Percentiles rank a stretch among this genome's conserved stretches.
Evolutionary conservation across 176 grass and related monocot genomes (phyloP).

Genomic region (Zizania latifolia): DNA sequence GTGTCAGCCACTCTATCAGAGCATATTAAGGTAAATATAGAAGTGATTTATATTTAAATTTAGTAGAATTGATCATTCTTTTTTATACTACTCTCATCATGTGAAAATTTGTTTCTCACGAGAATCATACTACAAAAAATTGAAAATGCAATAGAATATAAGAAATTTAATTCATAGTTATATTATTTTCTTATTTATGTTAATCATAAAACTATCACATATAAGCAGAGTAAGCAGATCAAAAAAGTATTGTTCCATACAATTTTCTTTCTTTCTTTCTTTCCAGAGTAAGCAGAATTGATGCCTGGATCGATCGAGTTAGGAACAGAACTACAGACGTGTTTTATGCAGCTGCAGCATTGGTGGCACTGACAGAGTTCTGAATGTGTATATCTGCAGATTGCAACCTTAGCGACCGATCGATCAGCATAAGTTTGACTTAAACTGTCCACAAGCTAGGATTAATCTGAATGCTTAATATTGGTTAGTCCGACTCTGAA

Average conservation of each 20-base stretch:
- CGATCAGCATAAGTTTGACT: background rate
- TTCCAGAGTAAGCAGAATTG: background rate
- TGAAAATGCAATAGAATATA: too few relatives aligned
- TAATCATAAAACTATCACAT: too few relatives aligned
- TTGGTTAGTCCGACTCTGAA: background rate
- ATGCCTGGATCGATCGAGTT: background rate
- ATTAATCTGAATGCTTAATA: background rate
- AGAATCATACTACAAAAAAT: too few relatives aligned
- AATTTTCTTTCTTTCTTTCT: background rate
- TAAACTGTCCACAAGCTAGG: background rate
- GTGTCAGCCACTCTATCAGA: slow-evolving; percentile 3
- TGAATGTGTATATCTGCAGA: background rate
- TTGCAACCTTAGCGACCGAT: background rate
- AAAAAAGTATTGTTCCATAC: too few relatives aligned
- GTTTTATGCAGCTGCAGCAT: background rate
- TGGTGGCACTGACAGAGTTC: background rate
- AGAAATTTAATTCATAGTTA: too few relatives aligned
- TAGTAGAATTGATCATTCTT: too few relatives aligned
- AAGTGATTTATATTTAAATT: too few relatives aligned
- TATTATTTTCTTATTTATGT: too few relatives aligned
- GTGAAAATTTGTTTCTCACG: too few relatives aligned
- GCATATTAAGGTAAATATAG: too few relatives aligned
- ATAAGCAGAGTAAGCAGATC: too few relatives aligned
- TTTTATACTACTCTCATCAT: too few relatives aligned
- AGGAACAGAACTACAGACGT: background rate